phyloP scores from a whole-genome alignment of 768 basidiomycete species.

The Rickenella mellea region DNA sequence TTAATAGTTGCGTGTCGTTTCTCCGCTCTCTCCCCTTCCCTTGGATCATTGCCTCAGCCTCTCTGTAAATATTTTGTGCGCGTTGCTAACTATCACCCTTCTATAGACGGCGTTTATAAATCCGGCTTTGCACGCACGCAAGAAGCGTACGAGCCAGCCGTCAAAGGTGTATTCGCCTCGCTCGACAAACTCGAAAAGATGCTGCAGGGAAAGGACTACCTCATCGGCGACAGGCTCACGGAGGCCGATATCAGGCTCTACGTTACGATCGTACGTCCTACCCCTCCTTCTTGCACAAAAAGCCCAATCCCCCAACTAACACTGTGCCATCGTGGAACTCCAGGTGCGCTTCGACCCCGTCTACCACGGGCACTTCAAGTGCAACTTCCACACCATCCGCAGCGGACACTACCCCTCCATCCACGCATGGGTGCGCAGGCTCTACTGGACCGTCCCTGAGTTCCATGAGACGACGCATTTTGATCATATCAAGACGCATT shows the following conservation, averaged over 20 bases:
- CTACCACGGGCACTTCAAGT: constrained; percentile 91
- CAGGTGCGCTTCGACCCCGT: constrained; percentile 86
- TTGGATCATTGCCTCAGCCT: too few species aligned
- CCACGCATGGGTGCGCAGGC: constrained; percentile 76
- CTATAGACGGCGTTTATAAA: constrained; percentile 76
- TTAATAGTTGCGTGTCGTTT: constrained; percentile 55
- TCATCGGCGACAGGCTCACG: constrained; percentile 76
- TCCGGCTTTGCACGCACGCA: constrained; percentile 80
- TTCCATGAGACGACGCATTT: constrained; percentile 87
- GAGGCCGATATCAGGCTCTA: constrained; percentile 82
- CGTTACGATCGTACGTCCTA: constrained; percentile 72
- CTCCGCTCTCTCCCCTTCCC: not conserved
- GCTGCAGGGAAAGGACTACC: constrained; percentile 69
- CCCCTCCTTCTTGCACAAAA: not conserved
- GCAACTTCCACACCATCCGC: constrained; percentile 80
- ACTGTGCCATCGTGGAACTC: not conserved
- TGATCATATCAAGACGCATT: constrained; percentile 75
- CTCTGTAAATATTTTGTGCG: too few species aligned
- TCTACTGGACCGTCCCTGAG: constrained; percentile 87
- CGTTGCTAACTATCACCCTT: not conserved
- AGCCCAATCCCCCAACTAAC: not conserved
- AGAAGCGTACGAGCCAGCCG: constrained; percentile 71
- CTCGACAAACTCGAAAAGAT: constrained; percentile 78
- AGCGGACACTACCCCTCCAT: constrained; percentile 82
- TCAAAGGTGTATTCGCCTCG: constrained; percentile 62